phyloP scores from a whole-genome alignment of 805 yeast genomes.

The Lachancea sp. region DNA sequence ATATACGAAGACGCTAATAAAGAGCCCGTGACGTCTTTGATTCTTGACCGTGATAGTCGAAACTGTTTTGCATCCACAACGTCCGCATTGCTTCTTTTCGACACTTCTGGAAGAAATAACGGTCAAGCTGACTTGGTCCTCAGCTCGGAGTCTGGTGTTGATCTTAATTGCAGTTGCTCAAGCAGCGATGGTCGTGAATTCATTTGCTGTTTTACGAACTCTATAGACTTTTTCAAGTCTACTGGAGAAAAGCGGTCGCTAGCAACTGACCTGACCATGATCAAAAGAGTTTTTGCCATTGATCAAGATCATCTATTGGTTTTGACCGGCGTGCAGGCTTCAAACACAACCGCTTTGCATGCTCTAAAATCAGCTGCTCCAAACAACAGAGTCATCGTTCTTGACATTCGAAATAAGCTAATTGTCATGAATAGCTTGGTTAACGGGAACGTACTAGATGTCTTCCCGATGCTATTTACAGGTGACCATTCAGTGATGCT shows the following conservation, averaged over 20 bases:
- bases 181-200: conserved; percentile 42
- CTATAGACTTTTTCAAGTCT: conserved; percentile 55
- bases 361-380: conserved; percentile 30
- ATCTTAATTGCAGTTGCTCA: conserved; percentile 36
- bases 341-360: conserved; percentile 29
- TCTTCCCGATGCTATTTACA: conserved; percentile 37
- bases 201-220: conserved; percentile 60
- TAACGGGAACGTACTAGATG: conserved; percentile 55
- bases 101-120: conserved; percentile 72
- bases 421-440: conserved; percentile 64
- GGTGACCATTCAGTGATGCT: conserved; percentile 51
- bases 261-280: conserved; percentile 51
- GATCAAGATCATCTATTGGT: conserved; percentile 53
- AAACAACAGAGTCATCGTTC: conserved; percentile 52
- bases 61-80: conserved; percentile 70
- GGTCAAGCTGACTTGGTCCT: conserved; percentile 50
- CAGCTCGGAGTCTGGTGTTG: conserved; percentile 43
- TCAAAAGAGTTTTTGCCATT: conserved; percentile 38
- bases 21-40: conserved; percentile 78
- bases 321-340: conserved; percentile 42
- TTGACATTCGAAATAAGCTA: conserved; percentile 66
- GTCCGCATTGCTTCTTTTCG: conserved; percentile 59
- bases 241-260: conserved; percentile 49
- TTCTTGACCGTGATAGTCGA: conserved; percentile 45
- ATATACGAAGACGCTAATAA: conserved; percentile 54